These are phyloP conservation scores for Lecanicillium sp. DNA, from an alignment of 2,329 filamentous ascomycete species.

Conservation along the genomic window DNA sequence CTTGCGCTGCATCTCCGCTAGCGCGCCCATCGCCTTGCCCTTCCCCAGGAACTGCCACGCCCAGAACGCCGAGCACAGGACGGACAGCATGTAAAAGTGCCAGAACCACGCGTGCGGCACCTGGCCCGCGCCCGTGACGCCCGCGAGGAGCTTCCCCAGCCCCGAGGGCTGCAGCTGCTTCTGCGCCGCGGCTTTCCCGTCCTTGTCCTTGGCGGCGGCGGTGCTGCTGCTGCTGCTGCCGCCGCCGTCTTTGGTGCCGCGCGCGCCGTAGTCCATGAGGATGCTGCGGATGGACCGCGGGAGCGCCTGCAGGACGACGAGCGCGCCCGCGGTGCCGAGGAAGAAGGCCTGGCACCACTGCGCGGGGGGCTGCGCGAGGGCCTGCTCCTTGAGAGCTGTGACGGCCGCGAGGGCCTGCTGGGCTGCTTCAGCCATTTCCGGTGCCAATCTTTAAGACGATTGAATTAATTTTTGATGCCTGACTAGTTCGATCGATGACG, in stretches of 20 bases:
- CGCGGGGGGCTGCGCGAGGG: conserved; percentile 20
- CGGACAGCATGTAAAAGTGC: conserved; percentile 76
- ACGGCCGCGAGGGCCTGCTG: neutral
- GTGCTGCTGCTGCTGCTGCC: neutral
- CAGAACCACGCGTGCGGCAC: conserved; percentile 87
- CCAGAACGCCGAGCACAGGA: conserved; percentile 70
- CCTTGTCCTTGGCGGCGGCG: neutral
- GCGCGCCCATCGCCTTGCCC: conserved; percentile 46
- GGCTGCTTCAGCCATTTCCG: neutral
- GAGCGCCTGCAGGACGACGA: conserved; percentile 38
- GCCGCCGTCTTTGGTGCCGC: conserved; percentile 24
- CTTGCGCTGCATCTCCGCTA: conserved; percentile 32
- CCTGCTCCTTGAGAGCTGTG: neutral
- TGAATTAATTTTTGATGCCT: no score
- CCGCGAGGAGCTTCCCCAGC: conserved; percentile 25
- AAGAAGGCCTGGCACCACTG: conserved; percentile 43
- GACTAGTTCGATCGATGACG: no score
- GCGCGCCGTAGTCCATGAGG: conserved; percentile 47
- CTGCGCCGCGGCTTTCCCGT: neutral
- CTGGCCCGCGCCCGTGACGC: conserved; percentile 34
- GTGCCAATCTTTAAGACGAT: no score
- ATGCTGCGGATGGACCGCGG: conserved; percentile 39
- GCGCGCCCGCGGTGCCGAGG: conserved; percentile 32
- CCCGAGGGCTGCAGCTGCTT: conserved; percentile 3
- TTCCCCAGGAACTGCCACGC: conserved; percentile 51